Evolutionary conservation across 2,329 filamentous ascomycete genomes (phyloP), one percentile per base, ranked within the genome.

Genomic region (Aspergillus sp.): DNA sequence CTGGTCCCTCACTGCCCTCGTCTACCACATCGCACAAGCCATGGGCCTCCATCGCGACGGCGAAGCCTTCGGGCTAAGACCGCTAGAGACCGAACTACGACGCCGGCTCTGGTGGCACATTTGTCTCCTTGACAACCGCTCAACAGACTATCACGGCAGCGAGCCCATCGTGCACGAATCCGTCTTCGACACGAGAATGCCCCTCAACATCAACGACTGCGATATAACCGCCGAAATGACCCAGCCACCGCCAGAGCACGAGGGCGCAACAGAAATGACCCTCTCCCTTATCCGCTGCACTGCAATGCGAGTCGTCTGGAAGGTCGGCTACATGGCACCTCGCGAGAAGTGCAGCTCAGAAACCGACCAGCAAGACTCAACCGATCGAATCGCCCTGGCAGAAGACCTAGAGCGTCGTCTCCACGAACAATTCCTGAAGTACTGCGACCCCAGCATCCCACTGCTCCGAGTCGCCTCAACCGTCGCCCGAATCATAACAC

Each of bases 231-330:
- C 79, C 0, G 75, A 77, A 0, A 79, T 75, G 60, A 77, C 66
- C 2, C 76, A 79, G 33, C 59, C 70, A 6, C 82, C 83, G 0
- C 55, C 64, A 3, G 73, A 80, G 19, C 75, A 77, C 12, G 70
- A 76, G 20, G 82, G 79, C 0, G 72, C 75, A 5, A 83, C 83
- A 0, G 83, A 86, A 51, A 79, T 78, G 66, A 80, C 82, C 1
- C 74, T 77, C 51, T 70, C 69, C 54, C 63, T 79, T 37, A 77
- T 84, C 24, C 76, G 82, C 17, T 82, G 77, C 58, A 80, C 84
- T 60, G 76, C 83, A 3, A 77, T 76, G 59, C 58, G 68, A 7
- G 65, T 69, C 11, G 59, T 73, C 37, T 72, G 72, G 48, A 73
- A 73, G 30, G 65, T 76, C 15, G 68, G 64, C 52, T 68, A 68